phyloP scores from a whole-genome alignment of 352 stramenopile genomes.

The Pythium sukuiense region DNA sequence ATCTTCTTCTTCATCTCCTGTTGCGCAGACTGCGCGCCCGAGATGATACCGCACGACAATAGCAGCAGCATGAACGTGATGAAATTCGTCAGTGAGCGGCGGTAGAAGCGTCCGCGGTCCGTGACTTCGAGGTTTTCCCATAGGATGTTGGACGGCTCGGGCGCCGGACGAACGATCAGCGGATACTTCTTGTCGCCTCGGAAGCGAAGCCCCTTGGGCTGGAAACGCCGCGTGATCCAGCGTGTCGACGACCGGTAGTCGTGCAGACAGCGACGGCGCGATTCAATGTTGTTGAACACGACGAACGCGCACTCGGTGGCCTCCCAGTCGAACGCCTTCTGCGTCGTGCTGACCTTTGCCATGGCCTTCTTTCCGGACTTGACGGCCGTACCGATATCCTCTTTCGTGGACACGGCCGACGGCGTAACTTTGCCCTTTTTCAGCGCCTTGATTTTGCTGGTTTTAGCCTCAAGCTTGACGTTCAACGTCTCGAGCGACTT shows the following conservation, averaged over 20 bases:
- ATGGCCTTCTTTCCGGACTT: conserved; percentile 21
- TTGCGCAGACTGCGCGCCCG: conserved; percentile 69
- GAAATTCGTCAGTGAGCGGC: conserved; percentile 66
- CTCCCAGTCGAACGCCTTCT: conserved; percentile 51
- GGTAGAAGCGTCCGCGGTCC: conserved; percentile 51
- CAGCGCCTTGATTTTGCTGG: conserved; percentile 62
- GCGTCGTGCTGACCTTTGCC: conserved; percentile 14
- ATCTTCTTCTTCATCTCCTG: conserved; percentile 70
- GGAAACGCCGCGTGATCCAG: conserved; percentile 45
- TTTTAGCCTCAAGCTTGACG: conserved; percentile 37
- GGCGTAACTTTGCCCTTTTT: conserved; percentile 35
- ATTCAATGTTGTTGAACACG: conserved; percentile 88
- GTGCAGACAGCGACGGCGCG: conserved; percentile 58
- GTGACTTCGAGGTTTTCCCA: conserved; percentile 87
- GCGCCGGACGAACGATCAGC: conserved; percentile 51
- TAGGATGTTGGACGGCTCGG: conserved; percentile 85
- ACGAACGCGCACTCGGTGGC: conserved; percentile 83
- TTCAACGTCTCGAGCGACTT: conserved; percentile 33
- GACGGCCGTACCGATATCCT: conserved; percentile 9
- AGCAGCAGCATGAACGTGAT: conserved; percentile 65
- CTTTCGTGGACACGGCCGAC: conserved; percentile 3
- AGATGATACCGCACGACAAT: conserved; percentile 75
- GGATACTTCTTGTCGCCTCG: conserved; percentile 40
- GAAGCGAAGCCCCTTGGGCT: conserved; percentile 64
- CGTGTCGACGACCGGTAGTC: conserved; percentile 69